Evolutionary conservation across 129 eudicot genomes (phyloP).

Genomic region (Artemisia annua): DNA sequence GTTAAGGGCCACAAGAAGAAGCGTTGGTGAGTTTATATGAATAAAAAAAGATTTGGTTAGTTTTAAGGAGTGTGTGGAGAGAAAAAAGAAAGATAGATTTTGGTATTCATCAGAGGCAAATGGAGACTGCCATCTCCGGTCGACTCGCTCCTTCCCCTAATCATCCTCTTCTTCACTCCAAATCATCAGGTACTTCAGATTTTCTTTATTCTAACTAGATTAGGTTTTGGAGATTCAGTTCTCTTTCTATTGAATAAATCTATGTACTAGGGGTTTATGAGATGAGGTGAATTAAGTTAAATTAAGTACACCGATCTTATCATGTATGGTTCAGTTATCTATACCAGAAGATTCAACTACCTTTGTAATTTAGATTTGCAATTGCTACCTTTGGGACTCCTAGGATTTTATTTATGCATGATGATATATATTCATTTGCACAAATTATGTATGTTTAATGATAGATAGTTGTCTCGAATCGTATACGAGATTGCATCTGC

Average conservation of each 20-base stretch:
- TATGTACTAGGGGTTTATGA: slow-evolving; percentile 26
- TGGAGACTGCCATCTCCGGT: slow-evolving; percentile 68
- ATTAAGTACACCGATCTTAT: not conserved
- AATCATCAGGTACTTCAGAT: slow-evolving; percentile 7
- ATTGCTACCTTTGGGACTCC: not conserved
- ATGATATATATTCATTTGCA: no score
- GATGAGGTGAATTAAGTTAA: not conserved
- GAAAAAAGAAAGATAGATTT: slow-evolving; percentile 7
- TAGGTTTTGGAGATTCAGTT: not conserved
- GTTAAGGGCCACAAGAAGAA: slow-evolving; percentile 19
- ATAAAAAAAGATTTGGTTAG: slow-evolving; percentile 14
- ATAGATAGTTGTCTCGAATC: no score
- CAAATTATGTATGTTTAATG: no score
- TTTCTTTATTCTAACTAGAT: not conserved
- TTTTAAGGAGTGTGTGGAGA: slow-evolving; percentile 15
- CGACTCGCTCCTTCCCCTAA: slow-evolving; percentile 57
- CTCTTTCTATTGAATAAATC: not conserved
- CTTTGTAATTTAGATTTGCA: not conserved
- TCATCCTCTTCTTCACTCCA: slow-evolving; percentile 45
- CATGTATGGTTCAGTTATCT: not conserved
- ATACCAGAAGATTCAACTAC: not conserved
- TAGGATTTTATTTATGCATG: not conserved
- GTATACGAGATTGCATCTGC: no score
- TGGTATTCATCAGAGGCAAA: slow-evolving; percentile 5
- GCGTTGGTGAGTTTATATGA: not conserved